Conservation (phyloP, 305 asterid genomes). For the Nicotiana rustica region DNA sequence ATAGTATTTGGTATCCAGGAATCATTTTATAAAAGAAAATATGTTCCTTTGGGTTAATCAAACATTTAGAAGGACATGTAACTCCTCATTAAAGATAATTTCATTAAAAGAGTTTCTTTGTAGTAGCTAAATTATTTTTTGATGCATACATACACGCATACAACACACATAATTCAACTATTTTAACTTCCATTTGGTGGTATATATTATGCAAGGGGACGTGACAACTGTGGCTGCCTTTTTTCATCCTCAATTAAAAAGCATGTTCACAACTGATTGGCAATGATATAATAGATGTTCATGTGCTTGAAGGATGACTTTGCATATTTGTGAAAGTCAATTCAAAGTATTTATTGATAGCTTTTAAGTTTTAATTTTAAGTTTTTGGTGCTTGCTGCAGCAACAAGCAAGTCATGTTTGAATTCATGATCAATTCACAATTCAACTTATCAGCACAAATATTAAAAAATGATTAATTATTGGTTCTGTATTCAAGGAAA, state of each 20-base stretch:
- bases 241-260: constrained; percentile 29
- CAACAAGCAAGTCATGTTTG: constrained; percentile 22
- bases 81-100: constrained; percentile 20
- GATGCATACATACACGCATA: constrained; percentile 29
- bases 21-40: constrained; percentile 45
- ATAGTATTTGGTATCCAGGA: constrained; percentile 50
- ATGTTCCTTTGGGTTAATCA: constrained; percentile 28
- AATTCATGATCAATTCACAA: constrained; percentile 12
- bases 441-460: constrained; percentile 8
- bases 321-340: constrained; percentile 29
- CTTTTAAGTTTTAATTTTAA: background rate
- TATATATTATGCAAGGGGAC: constrained; percentile 7
- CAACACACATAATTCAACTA: constrained; percentile 28
- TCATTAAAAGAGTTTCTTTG: background rate
- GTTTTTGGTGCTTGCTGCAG: background rate
- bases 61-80: constrained; percentile 28
- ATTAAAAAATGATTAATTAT: background rate
- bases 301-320: constrained; percentile 28
- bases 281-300: background rate
- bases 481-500: background rate
- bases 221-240: constrained; percentile 31
- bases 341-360: constrained; percentile 9
- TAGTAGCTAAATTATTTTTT: constrained; percentile 4
- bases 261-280: constrained; percentile 11
- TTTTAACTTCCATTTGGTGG: constrained; percentile 34